Base-by-base conservation (phyloP, 1,284 basidiomycete species). In the Anthracocystis setariae region DNA sequence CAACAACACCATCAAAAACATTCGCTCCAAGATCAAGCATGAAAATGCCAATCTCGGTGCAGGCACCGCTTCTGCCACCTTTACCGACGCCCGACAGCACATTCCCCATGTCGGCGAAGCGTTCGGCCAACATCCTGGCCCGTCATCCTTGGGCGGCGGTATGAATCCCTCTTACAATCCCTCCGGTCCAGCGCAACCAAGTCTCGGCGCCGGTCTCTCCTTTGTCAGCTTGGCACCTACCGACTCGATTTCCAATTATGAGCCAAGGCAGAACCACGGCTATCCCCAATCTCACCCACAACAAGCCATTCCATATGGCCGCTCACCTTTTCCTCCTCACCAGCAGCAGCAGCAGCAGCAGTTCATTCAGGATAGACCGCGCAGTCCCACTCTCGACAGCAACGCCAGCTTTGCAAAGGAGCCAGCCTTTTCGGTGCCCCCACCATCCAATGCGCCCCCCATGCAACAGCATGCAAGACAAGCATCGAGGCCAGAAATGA, bases 21-120 rank as follows among this genome's bases (percentile, higher is more conserved):
- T 78, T 40, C 75, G 81, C 13, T 76, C 80, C 63, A 67, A 70
- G 54, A 82, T 82, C 69, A 77, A 78, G 46, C 81, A 82, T 56
- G 75, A 78, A 39, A 82, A 82, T 45, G 35, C 59, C 21, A 62
- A 51, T 23, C 76, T 82, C 3, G 81, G 81, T 18, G 55, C 60
- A 0, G 81, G 81, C 15, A 73, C 77, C 8, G 77, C 76, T 3
- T 17, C 58, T 32, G 62, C 62, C 46, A 61, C 46, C 61, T 61
- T 59, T 45, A 62, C 38, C 50, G 54, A 61, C 15, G 58, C 69
- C 29, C 47, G 67, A 27, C 51, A 53, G 9, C 51, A 60, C 13
- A 29, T 67, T 3, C 54, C 69, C 9, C 47, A 72, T 35, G 63
- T 67, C 46, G 63, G 56, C 9, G 63, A 66, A n/a, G 50, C 43